Evolutionary conservation across 192 early-diverging fungal species (phyloP).

Genomic region (Coemansia nantahalensis): DNA sequence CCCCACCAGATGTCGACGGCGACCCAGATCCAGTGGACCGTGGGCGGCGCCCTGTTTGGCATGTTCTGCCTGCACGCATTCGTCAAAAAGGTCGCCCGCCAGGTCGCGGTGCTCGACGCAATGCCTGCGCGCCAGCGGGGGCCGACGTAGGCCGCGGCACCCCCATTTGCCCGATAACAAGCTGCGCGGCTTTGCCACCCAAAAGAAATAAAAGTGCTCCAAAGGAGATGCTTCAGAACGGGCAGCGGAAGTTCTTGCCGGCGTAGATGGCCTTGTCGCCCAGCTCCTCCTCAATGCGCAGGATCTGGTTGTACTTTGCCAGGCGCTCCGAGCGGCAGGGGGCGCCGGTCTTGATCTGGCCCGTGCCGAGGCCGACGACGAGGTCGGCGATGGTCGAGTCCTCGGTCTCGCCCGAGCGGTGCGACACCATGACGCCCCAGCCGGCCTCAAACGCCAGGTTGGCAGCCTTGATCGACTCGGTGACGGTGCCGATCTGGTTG

Average conservation of each 20-base stretch:
- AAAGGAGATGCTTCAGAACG: constrained; percentile 30
- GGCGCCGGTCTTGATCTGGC: constrained; percentile 99
- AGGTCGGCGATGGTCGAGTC: constrained; percentile 96
- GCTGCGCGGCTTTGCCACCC: no score
- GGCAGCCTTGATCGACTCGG: constrained; percentile 89
- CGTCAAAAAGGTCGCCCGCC: constrained; percentile 14
- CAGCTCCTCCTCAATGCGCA: constrained; percentile 97
- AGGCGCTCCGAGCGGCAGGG: constrained; percentile 96
- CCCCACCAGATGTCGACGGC: constrained; percentile 33
- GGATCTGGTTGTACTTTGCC: constrained; percentile 99
- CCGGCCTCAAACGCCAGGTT: constrained; percentile 76
- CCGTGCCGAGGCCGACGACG: constrained; percentile 91
- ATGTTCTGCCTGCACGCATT: constrained; percentile 29
- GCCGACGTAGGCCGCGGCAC: no score
- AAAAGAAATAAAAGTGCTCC: no score
- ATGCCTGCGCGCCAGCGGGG: constrained; percentile 2
- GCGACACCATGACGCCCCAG: constrained; percentile 99
- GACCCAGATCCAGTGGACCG: constrained; percentile 40
- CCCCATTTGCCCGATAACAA: no score
- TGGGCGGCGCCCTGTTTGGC: constrained; percentile 33
- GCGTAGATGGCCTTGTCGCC: constrained; percentile 91
- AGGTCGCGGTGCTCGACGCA: constrained; percentile 28
- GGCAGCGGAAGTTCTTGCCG: constrained; percentile 86
- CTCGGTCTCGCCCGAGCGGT: constrained; percentile 98
- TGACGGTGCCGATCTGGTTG: constrained; percentile 98